Evolutionary conservation across 495 filamentous ascomycete genomes (phyloP), one percentile per base, ranked within the genome.

Genomic region (Aspergillus asperescens): DNA sequence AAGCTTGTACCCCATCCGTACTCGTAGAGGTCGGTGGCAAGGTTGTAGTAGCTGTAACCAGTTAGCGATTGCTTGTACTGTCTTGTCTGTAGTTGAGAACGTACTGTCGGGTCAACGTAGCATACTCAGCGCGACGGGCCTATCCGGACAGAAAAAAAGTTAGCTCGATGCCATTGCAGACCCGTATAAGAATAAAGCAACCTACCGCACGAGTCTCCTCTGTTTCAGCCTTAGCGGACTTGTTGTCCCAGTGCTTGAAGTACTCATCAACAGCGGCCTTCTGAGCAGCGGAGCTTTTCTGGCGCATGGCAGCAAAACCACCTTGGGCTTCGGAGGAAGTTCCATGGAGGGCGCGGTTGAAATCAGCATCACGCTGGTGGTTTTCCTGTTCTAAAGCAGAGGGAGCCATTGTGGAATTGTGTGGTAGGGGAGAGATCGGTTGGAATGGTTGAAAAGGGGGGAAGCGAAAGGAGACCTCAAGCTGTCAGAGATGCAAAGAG

Each of bases 181-280:
- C 31, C 32, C 0, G 9, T 5, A 13, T 2, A 25, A n/a, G 5
- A 27, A 45, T 4, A 9, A 31, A 13, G 29, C 23, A 29, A 23
- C 79, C 32, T 69, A 88, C 88, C 71, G 88, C 87, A 60, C 93
- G 83, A 54, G 78, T 84, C 50, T 81, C 87, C 23, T 82, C 80
- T 0, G 92, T 98, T 81, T 98, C 93, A 20, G 79, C 77, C 35
- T 77, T 82, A 32, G 74, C 88, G 50, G 68, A 68, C 77, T 97
- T 93, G 77, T 94, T 89, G 74, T 98, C 93, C 87, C 92, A 98
- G 72, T 96, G 95, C 83, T 96, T 98, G 83, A 96, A 97, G 76
- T 98, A 98, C 72, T 97, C 92, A 62, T 96, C 90, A 28, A 95
- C 81, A 43, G 93, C 92, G 42, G 88, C 81, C 74, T 90, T 82